Base-by-base conservation (phyloP, 768 basidiomycete species). In the Psilocybe azurescens region DNA sequence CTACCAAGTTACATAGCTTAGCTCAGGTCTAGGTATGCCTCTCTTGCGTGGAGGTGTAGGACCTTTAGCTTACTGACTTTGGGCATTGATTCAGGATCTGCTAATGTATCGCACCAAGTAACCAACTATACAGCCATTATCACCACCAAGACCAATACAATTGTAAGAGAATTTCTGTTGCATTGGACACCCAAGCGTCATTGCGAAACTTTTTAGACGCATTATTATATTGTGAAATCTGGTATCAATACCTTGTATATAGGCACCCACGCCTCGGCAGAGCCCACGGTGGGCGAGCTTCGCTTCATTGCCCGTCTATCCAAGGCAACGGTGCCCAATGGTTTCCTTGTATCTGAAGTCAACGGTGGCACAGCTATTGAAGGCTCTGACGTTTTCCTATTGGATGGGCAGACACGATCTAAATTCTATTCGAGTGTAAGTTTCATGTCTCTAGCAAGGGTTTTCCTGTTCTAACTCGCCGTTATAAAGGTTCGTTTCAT, bases 401-500 rank as follows among this genome's bases (percentile, higher is more conserved):
- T 80, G 44, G 74, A 79, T 57, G 81, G 81, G 2, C 77, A 82
- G 66, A 84, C 81, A 4, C 76, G 80, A 18, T 81, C 79, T 59
- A 83, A 84, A 66, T 83, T 81, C 70, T 81, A 77, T 67, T 82
- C 81, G 16, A 80, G 79, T 56, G 79, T 81, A 63, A 65, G 75
- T 14, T n/a, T n/a, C n/a, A n/a, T n/a, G n/a, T n/a, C n/a, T n/a
- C n/a, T n/a, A n/a, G n/a, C n/a, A n/a, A n/a, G n/a, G n/a, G 8
- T 8, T 47, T 5, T 3, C n/a, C 10, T 9, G 13, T 11, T 48
- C 14, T 56, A 5, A 24, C 8, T n/a, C 29, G 4, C 24, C 13
- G 6, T 56, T 13, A 14, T 47, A 6, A 56, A 81, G 80, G 71
- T 80, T 58, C 81, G 77, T 28, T 83, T 83, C 73, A 84, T 83